Conservation (phyloP, 768 basidiomycete genomes). For the Hericium rajendrae region DNA sequence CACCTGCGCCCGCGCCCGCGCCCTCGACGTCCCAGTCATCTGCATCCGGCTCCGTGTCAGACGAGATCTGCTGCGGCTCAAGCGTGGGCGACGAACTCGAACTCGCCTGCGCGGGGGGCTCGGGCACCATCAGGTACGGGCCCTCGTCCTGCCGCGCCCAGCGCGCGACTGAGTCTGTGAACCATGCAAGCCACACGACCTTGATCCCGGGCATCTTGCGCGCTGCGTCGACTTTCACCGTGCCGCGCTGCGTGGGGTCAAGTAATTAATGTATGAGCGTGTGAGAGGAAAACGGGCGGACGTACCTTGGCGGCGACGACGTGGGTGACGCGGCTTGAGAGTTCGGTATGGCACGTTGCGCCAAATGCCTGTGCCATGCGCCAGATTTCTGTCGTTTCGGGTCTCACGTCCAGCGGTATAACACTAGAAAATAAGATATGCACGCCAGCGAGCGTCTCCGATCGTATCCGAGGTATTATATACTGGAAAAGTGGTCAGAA, state of each 20-base stretch:
- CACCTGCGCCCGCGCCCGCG: constrained; percentile 11
- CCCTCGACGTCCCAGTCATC: constrained; percentile 57
- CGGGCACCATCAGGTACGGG: constrained; percentile 60
- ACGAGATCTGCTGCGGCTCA: constrained; percentile 45
- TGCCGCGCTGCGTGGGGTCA: constrained; percentile 51
- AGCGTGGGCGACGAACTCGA: constrained; percentile 33
- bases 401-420: constrained; percentile 79
- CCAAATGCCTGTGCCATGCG: constrained; percentile 81
- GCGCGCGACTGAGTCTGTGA: constrained; percentile 80
- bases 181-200: constrained; percentile 86
- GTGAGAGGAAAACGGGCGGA: constrained; percentile 5
- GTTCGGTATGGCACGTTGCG: constrained; percentile 65
- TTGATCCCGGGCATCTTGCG: constrained; percentile 66
- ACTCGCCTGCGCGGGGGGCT: constrained; percentile 27
- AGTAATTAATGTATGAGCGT: constrained; percentile 1
- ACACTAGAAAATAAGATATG: constrained; percentile 91
- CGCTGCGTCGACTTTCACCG: constrained; percentile 84
- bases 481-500: constrained; percentile 31
- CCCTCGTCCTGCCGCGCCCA: constrained; percentile 79
- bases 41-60: constrained; percentile 54
- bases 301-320: constrained; percentile 83
- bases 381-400: constrained; percentile 81
- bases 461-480: constrained; percentile 79
- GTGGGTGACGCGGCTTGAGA: constrained; percentile 67
- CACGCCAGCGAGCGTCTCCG: constrained; percentile 64